Evolutionary conservation across 2,329 filamentous ascomycete species (phyloP).

Genomic region (Pochonia chlamydosporia): DNA sequence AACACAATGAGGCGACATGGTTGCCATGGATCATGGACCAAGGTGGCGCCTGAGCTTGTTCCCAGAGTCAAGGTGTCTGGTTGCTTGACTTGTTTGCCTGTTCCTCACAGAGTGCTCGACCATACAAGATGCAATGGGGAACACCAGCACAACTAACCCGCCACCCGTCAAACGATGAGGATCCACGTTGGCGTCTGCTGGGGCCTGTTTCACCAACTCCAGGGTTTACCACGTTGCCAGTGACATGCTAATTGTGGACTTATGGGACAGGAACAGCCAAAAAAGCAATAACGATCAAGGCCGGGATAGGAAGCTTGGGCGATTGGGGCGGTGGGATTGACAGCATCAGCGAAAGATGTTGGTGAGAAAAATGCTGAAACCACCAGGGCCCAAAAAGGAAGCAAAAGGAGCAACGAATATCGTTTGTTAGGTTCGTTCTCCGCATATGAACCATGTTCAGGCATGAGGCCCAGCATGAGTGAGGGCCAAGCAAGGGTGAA

Average conservation of each 20-base stretch:
- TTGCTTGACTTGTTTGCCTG: no score
- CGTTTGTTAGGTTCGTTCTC: background rate
- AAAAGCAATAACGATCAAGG: background rate
- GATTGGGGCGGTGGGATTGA: background rate
- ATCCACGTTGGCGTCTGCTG: background rate
- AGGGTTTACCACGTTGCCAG: conserved; percentile 2
- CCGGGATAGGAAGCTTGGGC: background rate
- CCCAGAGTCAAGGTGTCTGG: no score
- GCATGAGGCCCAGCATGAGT: no score
- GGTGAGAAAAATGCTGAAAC: background rate
- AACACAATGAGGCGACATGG: conserved; percentile 6
- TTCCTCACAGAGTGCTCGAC: no score
- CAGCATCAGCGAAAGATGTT: background rate
- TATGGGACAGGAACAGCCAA: background rate
- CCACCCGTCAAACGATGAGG: background rate
- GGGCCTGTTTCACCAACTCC: conserved; percentile 6
- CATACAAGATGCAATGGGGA: no score
- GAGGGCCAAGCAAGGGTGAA: background rate
- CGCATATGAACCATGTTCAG: background rate
- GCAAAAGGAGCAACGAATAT: background rate
- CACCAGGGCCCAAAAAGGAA: background rate
- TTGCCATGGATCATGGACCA: no score
- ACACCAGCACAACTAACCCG: no score
- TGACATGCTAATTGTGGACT: background rate
- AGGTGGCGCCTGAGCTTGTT: background rate